Base-by-base conservation (phyloP, 1,139 yeast genomes). In the Meyerozyma elateridarum region DNA sequence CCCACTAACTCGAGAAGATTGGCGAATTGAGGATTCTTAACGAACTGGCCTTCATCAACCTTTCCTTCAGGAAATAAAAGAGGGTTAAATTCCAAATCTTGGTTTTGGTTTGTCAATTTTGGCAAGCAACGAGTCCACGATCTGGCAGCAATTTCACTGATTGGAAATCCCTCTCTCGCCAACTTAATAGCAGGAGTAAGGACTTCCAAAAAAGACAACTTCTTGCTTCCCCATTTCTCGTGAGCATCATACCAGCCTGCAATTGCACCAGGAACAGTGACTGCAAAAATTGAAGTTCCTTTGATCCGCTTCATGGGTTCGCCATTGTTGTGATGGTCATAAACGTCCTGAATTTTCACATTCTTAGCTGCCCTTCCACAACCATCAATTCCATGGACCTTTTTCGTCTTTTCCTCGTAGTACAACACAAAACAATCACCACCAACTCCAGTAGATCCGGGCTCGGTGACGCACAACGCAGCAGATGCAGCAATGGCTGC, bases 401-500 rank as follows among this genome's bases (percentile, higher is more conserved):
- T 15, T 35, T 69, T 64, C 15, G 70, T 61, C 21, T 56, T 46
- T 22, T 68, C 67, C 28, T 75, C 69, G 54, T 79, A 80, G 49
- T 65, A 79, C 31, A 84, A 58, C 2, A 79, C 75, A 60, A 83
- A 85, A 39, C 85, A 79, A 51, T 85, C 95, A 20, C 94, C 94
- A 3, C 94, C 95, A 35, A 84, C 70, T 9, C 93, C 93, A 1
- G 91, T 84, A 40, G 85, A 79, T 20, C 74, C 71, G 0, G 94
- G 93, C 49, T 85, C 95, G 3, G 79, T 61, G 8, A 84, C 74
- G 39, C 82, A 73, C 27, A 85, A 61, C 5, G 80, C 85, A 4
- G 94, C 91, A 5, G 88, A 76, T 19, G 79, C 76, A 0, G 91
- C 94, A 20, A 85, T 82, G 7, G 85, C 81, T 2, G 94, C 94